Percentiles rank a stretch among this genome's conserved stretches.
Conservation (phyloP, 805 yeast genomes). For the Candida tallmaniae region DNA sequence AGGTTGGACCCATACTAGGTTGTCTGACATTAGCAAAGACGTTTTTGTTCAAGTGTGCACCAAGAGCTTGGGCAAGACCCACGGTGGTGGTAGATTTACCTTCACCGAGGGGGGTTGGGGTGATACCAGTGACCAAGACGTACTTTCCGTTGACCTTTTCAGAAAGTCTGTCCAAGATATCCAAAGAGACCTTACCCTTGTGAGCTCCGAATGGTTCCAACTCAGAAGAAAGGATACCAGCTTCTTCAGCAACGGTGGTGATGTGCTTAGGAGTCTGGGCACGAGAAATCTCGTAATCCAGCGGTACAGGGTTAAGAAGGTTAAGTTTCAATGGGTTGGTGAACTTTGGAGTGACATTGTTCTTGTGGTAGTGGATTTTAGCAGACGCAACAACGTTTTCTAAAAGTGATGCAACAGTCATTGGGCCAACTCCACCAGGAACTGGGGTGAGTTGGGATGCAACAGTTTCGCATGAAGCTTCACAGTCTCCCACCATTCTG, state of each 20-base stretch:
- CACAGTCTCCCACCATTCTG: conserved; percentile 76
- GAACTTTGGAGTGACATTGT: conserved; percentile 39
- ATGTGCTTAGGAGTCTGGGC: conserved; percentile 71
- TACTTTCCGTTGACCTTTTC: conserved; percentile 66
- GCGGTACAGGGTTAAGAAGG: conserved; percentile 66
- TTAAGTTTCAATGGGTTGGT: conserved; percentile 51
- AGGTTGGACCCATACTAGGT: conserved; percentile 87
- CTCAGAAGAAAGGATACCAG: conserved; percentile 63
- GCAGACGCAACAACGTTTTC: conserved; percentile 71
- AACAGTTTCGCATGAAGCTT: conserved; percentile 48
- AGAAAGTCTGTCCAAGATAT: conserved; percentile 44
- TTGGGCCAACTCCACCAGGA: conserved; percentile 91
- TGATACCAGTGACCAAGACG: conserved; percentile 75
- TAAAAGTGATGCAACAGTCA: conserved; percentile 82
- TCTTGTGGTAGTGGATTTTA: conserved; percentile 28
- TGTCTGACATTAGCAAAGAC: conserved; percentile 81
- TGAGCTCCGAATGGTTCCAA: conserved; percentile 71
- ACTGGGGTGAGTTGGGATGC: conserved; percentile 77
- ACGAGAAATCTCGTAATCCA: conserved; percentile 75
- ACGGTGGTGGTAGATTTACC: conserved; percentile 83
- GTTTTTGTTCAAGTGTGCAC: conserved; percentile 66
- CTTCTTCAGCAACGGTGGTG: conserved; percentile 61
- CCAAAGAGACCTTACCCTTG: conserved; percentile 68
- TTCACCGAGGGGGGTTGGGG: conserved; percentile 84
- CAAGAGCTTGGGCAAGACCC: conserved; percentile 76